Base-by-base conservation (phyloP, 139 green algal genomes). In the Limnomonas spitsbergensis region DNA sequence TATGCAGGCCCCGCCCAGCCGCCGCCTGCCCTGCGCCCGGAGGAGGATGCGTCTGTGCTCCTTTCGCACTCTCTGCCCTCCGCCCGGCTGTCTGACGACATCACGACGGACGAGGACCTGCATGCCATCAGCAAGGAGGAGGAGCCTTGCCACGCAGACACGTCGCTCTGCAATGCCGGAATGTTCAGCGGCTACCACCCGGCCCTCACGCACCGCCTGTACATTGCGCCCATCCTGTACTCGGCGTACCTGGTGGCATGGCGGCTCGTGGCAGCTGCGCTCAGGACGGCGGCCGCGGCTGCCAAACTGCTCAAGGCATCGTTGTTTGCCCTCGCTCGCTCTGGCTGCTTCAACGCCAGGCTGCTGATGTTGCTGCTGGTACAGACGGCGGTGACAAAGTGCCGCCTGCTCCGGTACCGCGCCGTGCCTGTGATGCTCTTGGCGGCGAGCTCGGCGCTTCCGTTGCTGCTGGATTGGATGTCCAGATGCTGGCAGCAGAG, bases 221-320 rank as follows among this genome's bases (percentile, higher is more conserved):
- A 77, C 6, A 4, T 77, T n/a, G n/a, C 70, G 4, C 70, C 70
- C 27, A 39, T 77, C 39, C 40, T 77, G 27, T 77, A 77, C 70
- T 7, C 38, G 4, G 34, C 14, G 24, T 77, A 77, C 40, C 6
- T 77, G 39, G 40, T 27, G 27, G 39, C 3, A 3, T 77, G 40
- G 39, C 3, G 40, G 24, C 3, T 35, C 37, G 40, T 9, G 27
- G 26, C 40, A n/a, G 6, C 7, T 26, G 68, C 36, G 20, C 20
- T 61, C 14, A 61, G n/a, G 14, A 61, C 14, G 14, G 20, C 20
- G 14, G 20, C 20, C 47, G 20, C 14, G 20, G 47, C 47, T 61
- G 14, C 20, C 14, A 61, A 61, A 20, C 20, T 61, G 47, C 47
- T 61, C 47, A 61, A 29, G 47, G 47, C 47, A 61, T 29, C 20